These are phyloP conservation scores for Pseudopithomyces chartarum DNA, from an alignment of 2,329 filamentous ascomycete genomes.

Conservation along the genomic window DNA sequence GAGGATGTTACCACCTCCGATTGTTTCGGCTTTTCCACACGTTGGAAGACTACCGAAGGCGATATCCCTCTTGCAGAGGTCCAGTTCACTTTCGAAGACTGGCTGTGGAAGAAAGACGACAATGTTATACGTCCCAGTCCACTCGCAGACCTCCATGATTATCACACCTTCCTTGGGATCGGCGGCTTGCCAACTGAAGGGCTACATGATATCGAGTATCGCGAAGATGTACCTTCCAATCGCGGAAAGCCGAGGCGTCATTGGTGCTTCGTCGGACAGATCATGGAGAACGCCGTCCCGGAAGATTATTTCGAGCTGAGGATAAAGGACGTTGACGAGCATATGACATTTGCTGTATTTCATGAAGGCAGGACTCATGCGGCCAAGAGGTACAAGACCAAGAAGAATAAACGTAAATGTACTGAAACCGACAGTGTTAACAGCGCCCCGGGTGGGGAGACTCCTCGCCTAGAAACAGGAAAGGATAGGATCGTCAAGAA, in stretches of 20 bases:
- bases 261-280: constrained; percentile 23
- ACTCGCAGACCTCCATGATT: background rate
- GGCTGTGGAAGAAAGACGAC: constrained; percentile 20
- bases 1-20: constrained; percentile 7
- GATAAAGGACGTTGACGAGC: constrained; percentile 26
- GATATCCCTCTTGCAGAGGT: constrained; percentile 13
- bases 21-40: constrained; percentile 18
- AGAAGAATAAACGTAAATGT: background rate
- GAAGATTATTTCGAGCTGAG: background rate
- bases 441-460: background rate
- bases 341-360: constrained; percentile 28
- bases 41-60: constrained; percentile 16
- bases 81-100: constrained; percentile 15
- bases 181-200: background rate
- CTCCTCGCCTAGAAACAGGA: background rate
- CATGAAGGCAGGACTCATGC: background rate
- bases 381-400: background rate
- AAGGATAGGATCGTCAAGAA: background rate
- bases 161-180: background rate
- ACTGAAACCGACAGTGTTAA: background rate
- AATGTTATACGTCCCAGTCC: background rate
- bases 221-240: background rate
- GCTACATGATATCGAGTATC: background rate
- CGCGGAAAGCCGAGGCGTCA: constrained; percentile 9
- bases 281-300: constrained; percentile 14